phyloP scores from a whole-genome alignment of 129 eudicot genomes.

The Kitagawia praeruptora region DNA sequence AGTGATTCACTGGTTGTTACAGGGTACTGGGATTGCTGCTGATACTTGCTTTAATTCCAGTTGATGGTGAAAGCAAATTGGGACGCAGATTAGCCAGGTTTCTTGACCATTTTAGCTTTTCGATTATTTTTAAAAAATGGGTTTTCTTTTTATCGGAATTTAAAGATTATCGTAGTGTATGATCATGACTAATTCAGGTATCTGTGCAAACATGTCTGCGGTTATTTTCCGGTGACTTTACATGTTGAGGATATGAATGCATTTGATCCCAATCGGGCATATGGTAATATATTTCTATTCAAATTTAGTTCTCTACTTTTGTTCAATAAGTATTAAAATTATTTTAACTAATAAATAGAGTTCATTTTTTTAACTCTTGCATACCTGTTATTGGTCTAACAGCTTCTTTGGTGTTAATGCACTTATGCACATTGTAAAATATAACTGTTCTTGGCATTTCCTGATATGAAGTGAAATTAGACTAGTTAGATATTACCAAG shows the following conservation, averaged over 20 bases:
- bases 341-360: background rate
- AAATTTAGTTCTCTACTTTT: background rate
- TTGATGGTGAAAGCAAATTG: conserved; percentile 60
- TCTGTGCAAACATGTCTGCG: conserved; percentile 69
- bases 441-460: background rate
- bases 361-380: background rate
- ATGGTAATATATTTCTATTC: conserved; percentile 35
- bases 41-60: conserved; percentile 56
- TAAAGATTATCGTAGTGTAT: background rate
- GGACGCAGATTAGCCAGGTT: conserved; percentile 74
- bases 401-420: background rate
- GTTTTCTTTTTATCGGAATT: background rate
- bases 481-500: background rate
- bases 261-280: conserved; percentile 73
- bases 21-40: conserved; percentile 67
- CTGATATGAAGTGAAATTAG: background rate
- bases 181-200: conserved; percentile 33
- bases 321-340: background rate
- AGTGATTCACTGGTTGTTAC: conserved; percentile 15
- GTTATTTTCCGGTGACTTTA: conserved; percentile 75
- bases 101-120: background rate
- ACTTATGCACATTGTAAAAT: background rate
- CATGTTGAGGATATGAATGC: conserved; percentile 82
- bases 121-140: background rate
- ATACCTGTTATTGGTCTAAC: background rate